Conservation (phyloP, 352 stramenopile genomes). For the Pythium apleroticum region DNA sequence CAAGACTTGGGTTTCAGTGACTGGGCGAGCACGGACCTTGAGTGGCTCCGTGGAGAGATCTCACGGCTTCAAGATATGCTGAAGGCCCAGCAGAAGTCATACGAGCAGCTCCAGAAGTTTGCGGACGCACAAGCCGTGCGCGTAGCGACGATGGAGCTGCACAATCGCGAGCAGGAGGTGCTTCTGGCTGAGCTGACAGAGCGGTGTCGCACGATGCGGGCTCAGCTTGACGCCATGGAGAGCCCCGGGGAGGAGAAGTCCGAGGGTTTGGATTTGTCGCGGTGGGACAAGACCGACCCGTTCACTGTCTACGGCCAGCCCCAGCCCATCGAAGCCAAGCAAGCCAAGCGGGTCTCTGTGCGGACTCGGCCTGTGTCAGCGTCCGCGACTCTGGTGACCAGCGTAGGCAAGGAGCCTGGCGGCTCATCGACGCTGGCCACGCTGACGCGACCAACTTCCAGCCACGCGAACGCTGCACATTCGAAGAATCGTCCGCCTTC, state of each 20-base stretch:
- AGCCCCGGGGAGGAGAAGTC: not conserved
- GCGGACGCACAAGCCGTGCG: constrained; percentile 34
- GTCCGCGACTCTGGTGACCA: constrained; percentile 13
- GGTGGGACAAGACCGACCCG: constrained; percentile 25
- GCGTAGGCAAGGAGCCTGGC: not conserved
- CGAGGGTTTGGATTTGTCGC: constrained; percentile 12
- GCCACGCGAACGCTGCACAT: not conserved
- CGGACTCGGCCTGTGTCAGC: constrained; percentile 31
- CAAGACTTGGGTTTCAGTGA: constrained; percentile 46
- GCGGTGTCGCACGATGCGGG: constrained; percentile 41
- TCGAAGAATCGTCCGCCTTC: not conserved
- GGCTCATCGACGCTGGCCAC: not conserved
- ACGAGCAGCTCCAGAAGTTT: constrained; percentile 13
- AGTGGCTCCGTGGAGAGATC: constrained; percentile 36
- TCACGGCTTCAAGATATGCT: constrained; percentile 24
- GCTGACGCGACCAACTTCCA: not conserved
- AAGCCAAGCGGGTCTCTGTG: not conserved
- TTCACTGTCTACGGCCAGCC: constrained; percentile 55
- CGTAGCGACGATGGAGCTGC: constrained; percentile 39
- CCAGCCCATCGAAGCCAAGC: constrained; percentile 40
- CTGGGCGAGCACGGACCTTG: constrained; percentile 53
- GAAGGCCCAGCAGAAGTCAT: constrained; percentile 23
- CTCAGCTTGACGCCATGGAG: constrained; percentile 15
- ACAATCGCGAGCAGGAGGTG: constrained; percentile 57
- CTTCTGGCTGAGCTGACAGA: constrained; percentile 50